Evolutionary conservation across 768 basidiomycete species (phyloP).

Genomic region (Galerina marginata): DNA sequence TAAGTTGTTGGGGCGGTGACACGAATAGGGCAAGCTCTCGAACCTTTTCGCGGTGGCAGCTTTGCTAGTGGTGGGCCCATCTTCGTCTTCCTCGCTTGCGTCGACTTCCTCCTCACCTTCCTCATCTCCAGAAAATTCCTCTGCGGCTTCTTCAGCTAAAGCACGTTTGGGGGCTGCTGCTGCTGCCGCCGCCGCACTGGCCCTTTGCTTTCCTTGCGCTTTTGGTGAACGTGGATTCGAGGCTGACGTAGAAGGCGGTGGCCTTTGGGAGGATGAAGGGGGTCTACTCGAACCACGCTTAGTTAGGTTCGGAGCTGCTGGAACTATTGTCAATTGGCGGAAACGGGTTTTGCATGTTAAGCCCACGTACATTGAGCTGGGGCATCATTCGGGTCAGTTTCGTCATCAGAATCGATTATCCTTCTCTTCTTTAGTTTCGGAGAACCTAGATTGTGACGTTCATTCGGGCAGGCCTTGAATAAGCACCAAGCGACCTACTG

Average conservation of each 20-base stretch:
- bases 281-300: background rate
- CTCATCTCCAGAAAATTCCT: constrained; percentile 30
- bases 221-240: constrained; percentile 10
- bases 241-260: constrained; percentile 4
- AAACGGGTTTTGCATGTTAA: background rate
- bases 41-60: constrained; percentile 69
- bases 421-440: constrained; percentile 55
- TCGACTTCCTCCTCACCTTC: constrained; percentile 35
- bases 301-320: constrained; percentile 1
- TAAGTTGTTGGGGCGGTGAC: background rate
- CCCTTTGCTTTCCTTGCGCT: constrained; percentile 19
- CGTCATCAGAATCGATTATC: constrained; percentile 61
- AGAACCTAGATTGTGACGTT: constrained; percentile 29
- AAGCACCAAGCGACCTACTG: constrained; percentile 15
- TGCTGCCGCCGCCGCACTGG: constrained; percentile 2
- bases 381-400: constrained; percentile 34
- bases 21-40: background rate
- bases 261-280: background rate
- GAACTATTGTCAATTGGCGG: background rate
- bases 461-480: background rate
- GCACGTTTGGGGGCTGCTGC: constrained; percentile 20
- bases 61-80: constrained; percentile 32
- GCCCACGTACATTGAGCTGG: constrained; percentile 7
- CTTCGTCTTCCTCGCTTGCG: constrained; percentile 39
- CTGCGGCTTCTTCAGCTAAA: constrained; percentile 24